A percentile compares a stretch with the other conserved stretches of the same genome.
These are phyloP conservation scores for Neofusicoccum laricinum DNA, from an alignment of 2,329 filamentous ascomycete genomes.

Conservation along the genomic window DNA sequence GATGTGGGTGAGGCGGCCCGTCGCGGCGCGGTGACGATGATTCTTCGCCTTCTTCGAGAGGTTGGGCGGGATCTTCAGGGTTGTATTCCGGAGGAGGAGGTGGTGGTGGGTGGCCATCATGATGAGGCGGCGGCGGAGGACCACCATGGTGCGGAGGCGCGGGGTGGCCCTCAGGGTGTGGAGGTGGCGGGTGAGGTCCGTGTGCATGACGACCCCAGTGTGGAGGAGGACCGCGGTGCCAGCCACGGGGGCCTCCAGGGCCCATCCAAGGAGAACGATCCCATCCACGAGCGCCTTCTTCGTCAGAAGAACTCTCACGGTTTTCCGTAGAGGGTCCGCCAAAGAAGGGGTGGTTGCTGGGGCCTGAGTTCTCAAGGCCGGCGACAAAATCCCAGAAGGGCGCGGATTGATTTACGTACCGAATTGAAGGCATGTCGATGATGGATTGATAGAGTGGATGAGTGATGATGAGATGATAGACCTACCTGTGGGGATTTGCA, in stretches of 20 bases:
- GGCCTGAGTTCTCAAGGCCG: conserved; percentile 47
- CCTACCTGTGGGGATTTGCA: not conserved
- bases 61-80: conserved; percentile 12
- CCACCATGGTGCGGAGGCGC: conserved; percentile 13
- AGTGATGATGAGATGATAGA: conserved; percentile 6
- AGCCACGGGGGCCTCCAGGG: conserved; percentile 20
- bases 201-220: conserved; percentile 20
- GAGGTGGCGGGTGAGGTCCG: conserved; percentile 17
- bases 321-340: conserved; percentile 27
- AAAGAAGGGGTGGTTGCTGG: conserved; percentile 45
- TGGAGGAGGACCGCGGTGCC: conserved; percentile 22
- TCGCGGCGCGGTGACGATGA: conserved; percentile 18
- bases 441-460: not conserved
- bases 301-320: conserved; percentile 23
- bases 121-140: conserved; percentile 18
- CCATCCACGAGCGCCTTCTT: conserved; percentile 33
- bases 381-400: conserved; percentile 58
- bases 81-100: conserved; percentile 1
- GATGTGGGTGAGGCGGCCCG: conserved; percentile 11
- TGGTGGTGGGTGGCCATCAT: conserved; percentile 20
- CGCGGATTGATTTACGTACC: conserved; percentile 51
- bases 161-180: conserved; percentile 21
- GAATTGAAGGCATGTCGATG: conserved; percentile 51
- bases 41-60: conserved; percentile 19
- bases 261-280: conserved; percentile 27